Evolutionary conservation across 208 protist species (phyloP), one percentile per base, ranked within the genome.

Genomic region (Trypanosomatidae sp.): DNA sequence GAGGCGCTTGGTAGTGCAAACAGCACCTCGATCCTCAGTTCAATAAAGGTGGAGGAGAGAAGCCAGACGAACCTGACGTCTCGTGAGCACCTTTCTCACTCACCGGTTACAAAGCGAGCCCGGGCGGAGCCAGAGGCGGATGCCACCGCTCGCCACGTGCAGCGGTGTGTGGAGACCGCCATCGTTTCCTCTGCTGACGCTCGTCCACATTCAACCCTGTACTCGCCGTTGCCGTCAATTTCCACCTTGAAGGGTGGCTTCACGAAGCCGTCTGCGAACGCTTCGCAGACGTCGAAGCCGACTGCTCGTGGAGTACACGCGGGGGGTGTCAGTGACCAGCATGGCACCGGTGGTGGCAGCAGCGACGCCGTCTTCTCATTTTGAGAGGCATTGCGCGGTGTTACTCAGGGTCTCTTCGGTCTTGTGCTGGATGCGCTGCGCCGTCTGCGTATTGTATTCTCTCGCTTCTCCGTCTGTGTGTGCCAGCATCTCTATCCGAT

Each of bases 1-100:
- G 67, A 71, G 44, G 69, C 33, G 15, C 33, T 49, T 43, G 69
- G 46, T 66, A 71, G 47, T 47, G 39, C 49, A 22, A 62, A 30
- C 13, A 19, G n/a, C 22, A 46, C 49, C 44, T 1, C 64, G 17
- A 28, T 39, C 44, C 15, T 9, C 13, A 13, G 28, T 8, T 12
- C 64, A 12, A 39, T 58, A 15, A 28, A 17, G 67, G 67, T 41
- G 33, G 67, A 33, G 33, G 33, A 7, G 55, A n/a, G 17, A 10
- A 49, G 36, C 25, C 33, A 17, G 53, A 46, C n/a, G 13, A 44
- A 22, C 13, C 39, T 8, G 49, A 22, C 25, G 30, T 65, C 60
- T 25, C 39, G 22, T 6, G 36, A n/a, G 30, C 8, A 25, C 33
- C 17, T 65, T 7, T 46, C 8, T 0, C 60, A 65, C 10, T 0